phyloP scores from a whole-genome alignment of 495 filamentous ascomycete genomes.

The Schizothecium vesticola region DNA sequence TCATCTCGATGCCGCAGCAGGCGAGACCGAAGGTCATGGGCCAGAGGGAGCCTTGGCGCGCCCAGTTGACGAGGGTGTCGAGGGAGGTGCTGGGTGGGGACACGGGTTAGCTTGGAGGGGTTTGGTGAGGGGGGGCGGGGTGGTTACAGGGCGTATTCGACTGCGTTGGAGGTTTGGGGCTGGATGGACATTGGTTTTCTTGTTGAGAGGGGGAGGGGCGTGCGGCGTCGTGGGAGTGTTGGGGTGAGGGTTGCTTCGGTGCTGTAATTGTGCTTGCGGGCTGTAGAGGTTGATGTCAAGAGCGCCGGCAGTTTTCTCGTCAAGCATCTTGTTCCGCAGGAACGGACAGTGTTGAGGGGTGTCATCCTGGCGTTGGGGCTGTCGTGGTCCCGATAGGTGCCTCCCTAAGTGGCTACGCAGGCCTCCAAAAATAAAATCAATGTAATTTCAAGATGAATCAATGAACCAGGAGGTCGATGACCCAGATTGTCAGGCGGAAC shows the following conservation, averaged over 20 bases:
- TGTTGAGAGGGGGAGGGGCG: background rate
- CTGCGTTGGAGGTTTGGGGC: constrained; percentile 20
- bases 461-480: background rate
- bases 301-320: background rate
- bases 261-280: background rate
- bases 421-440: background rate
- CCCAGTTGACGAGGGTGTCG: constrained; percentile 90
- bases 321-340: background rate
- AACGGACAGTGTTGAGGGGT: background rate
- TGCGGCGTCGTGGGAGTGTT: background rate
- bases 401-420: too few species aligned
- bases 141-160: constrained; percentile 90
- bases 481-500: background rate
- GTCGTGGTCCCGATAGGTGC: too few species aligned
- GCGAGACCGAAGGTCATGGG: constrained; percentile 97
- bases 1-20: constrained; percentile 97
- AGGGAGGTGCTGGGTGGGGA: constrained; percentile 66
- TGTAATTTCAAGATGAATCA: background rate
- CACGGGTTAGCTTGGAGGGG: background rate
- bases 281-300: background rate
- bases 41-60: constrained; percentile 87
- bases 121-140: constrained; percentile 18
- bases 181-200: background rate
- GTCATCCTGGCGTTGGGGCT: background rate
- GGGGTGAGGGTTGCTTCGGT: background rate